phyloP scores from a whole-genome alignment of 306 rosid genomes.

The Psophocarpus tetragonolobus region DNA sequence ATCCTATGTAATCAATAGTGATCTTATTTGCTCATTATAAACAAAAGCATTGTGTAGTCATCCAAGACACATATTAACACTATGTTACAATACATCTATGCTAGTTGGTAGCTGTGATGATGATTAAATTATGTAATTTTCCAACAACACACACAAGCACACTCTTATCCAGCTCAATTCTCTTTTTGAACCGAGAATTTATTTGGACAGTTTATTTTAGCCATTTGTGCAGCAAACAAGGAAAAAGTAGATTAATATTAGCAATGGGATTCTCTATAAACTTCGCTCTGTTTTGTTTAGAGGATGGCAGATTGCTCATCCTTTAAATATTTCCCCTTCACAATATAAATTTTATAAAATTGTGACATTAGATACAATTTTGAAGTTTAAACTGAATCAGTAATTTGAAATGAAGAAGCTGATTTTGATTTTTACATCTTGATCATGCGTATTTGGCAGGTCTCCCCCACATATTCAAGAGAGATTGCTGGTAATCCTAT shows the following conservation, averaged over 20 bases:
- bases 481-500: conserved; percentile 75
- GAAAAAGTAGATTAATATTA: neutral
- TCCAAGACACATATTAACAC: too few relatives aligned
- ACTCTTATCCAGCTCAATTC: neutral
- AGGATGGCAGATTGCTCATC: neutral
- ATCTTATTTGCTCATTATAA: too few relatives aligned
- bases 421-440: conserved; percentile 1
- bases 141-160: neutral
- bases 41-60: too few relatives aligned
- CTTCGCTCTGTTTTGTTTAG: neutral
- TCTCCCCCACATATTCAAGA: conserved; percentile 80
- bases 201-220: neutral
- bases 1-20: too few relatives aligned
- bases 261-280: neutral
- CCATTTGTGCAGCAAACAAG: neutral
- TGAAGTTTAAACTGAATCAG: neutral
- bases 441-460: conserved; percentile 51
- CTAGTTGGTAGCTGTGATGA: neutral
- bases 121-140: neutral
- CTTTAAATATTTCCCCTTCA: neutral
- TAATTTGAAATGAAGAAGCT: conserved; percentile 28
- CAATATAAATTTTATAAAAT: neutral
- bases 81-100: neutral
- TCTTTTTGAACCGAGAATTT: neutral
- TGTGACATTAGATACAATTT: neutral